Evolutionary conservation across 768 basidiomycete species (phyloP).

Genomic region (Tubosaeta brunneosetosa): DNA sequence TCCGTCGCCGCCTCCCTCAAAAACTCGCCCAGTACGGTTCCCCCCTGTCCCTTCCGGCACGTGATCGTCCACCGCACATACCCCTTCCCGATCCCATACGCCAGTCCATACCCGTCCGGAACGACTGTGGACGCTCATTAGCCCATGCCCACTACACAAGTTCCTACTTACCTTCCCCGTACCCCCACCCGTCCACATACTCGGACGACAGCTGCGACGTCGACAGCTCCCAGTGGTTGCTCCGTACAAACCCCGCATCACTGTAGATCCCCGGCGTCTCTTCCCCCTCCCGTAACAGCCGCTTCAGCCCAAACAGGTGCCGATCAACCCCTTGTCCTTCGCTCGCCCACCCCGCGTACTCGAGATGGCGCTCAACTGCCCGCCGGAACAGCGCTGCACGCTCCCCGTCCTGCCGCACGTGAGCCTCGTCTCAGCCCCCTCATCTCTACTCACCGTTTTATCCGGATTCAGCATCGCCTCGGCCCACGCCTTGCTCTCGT

Average conservation of each 20-base stretch:
- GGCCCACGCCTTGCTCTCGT: conserved; percentile 79
- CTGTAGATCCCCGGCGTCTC: conserved; percentile 65
- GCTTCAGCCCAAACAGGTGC: conserved; percentile 92
- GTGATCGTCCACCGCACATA: conserved; percentile 92
- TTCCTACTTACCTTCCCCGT: conserved; percentile 72
- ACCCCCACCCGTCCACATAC: conserved; percentile 94
- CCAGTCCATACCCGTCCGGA: conserved; percentile 84
- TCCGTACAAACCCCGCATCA: conserved; percentile 64
- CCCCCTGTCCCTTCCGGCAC: conserved; percentile 48
- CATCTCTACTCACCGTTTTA: conserved; percentile 38
- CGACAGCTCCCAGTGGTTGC: conserved; percentile 88
- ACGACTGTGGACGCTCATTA: conserved; percentile 54
- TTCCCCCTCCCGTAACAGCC: conserved; percentile 71
- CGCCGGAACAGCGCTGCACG: conserved; percentile 65
- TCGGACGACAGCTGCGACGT: conserved; percentile 82
- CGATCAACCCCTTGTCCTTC: conserved; percentile 94
- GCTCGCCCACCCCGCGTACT: conserved; percentile 88
- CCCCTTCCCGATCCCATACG: conserved; percentile 83
- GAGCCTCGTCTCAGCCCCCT: background rate
- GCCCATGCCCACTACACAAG: too few relatives aligned
- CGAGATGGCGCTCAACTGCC: conserved; percentile 78
- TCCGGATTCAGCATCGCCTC: conserved; percentile 77
- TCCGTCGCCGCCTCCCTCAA: conserved; percentile 80
- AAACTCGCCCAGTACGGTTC: conserved; percentile 59
- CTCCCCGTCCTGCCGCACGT: conserved; percentile 40